A percentile compares a stretch with the other conserved stretches of the same genome.
phyloP scores from a whole-genome alignment of 2,329 filamentous ascomycete genomes.

The Neoascochyta sp. region DNA sequence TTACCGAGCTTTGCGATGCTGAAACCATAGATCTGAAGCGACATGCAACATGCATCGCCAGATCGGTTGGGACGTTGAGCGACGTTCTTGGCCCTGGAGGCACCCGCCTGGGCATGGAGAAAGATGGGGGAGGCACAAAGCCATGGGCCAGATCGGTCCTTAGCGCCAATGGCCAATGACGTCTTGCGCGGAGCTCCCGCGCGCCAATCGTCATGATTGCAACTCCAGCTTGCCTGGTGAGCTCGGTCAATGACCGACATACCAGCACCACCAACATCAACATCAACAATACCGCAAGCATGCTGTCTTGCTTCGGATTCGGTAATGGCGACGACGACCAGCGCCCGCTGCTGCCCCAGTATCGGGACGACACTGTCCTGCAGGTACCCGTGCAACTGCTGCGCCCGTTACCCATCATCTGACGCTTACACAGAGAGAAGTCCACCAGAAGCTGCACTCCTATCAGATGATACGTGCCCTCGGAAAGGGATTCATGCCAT shows the following conservation, averaged over 20 bases:
- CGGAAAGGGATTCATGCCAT: constrained; percentile 83
- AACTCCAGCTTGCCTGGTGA: too few species aligned
- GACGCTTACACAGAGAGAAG: constrained; percentile 55
- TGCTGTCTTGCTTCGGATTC: constrained; percentile 65
- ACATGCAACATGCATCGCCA: too few species aligned
- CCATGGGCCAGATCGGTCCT: too few species aligned
- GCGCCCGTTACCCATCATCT: constrained; percentile 1
- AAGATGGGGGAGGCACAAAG: constrained; percentile 4
- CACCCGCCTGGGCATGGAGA: constrained; percentile 9
- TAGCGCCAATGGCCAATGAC: too few species aligned
- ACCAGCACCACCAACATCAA: too few species aligned
- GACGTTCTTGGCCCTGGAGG: constrained; percentile 11
- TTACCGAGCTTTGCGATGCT: too few species aligned
- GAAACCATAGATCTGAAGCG: too few species aligned
- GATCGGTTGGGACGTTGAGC: constrained; percentile 4
- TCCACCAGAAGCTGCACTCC: constrained; percentile 86
- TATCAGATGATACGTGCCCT: constrained; percentile 89
- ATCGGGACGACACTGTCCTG: constrained; percentile 74
- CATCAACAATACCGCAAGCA: constrained; percentile 18
- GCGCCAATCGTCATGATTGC: too few species aligned
- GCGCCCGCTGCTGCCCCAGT: constrained; percentile 70
- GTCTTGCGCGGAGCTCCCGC: too few species aligned
- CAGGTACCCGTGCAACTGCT: constrained; percentile 10
- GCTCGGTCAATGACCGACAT: too few species aligned
- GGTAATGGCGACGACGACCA: constrained; percentile 60